phyloP scores from a whole-genome alignment of 306 rosid genomes.

The Cicer arietinum region DNA sequence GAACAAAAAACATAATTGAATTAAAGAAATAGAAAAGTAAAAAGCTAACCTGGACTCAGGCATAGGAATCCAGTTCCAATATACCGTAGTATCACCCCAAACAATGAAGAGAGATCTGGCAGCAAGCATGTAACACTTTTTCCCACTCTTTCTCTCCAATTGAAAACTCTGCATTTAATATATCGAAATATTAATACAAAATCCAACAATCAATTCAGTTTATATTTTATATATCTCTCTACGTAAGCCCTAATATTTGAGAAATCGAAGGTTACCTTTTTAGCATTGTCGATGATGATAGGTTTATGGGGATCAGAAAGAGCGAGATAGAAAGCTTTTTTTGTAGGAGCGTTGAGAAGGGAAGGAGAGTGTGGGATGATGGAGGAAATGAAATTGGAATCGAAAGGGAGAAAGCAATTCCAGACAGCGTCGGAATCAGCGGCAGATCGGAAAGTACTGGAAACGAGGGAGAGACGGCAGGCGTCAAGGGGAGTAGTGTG shows the following conservation, averaged over 20 bases:
- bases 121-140: constrained; percentile 52
- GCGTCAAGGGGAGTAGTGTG: constrained; percentile 35
- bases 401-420: constrained; percentile 39
- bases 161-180: constrained; percentile 49
- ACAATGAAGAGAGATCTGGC: constrained; percentile 46
- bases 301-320: constrained; percentile 28
- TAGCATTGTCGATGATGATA: constrained; percentile 30
- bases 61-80: constrained; percentile 54
- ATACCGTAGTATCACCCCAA: constrained; percentile 31
- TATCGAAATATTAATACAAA: neutral
- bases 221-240: too few relatives aligned
- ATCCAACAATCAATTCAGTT: too few relatives aligned
- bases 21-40: neutral
- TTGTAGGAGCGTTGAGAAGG: constrained; percentile 19
- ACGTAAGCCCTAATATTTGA: too few relatives aligned
- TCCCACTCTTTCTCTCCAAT: constrained; percentile 55
- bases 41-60: constrained; percentile 53
- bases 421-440: constrained; percentile 31
- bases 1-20: neutral
- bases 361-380: constrained; percentile 27
- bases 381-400: neutral
- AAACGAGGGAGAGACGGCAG: constrained; percentile 22
- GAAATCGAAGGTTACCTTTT: constrained; percentile 21
- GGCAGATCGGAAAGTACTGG: constrained; percentile 33
- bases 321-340: constrained; percentile 37